Conservation (phyloP, 2,329 filamentous ascomycete species). For the Didymella arachidicola region DNA sequence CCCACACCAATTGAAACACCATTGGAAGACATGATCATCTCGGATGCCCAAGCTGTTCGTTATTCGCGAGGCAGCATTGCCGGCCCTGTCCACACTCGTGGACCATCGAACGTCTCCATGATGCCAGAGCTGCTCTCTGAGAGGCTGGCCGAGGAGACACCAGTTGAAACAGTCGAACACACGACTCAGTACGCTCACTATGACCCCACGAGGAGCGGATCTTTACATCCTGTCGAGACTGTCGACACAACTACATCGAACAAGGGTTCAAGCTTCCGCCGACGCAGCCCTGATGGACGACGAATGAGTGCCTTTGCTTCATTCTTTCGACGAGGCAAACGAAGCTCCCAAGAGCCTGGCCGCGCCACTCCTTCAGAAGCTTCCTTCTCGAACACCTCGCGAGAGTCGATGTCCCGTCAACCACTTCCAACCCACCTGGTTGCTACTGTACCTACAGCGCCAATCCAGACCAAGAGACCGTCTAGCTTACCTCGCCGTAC, state of each 20-base stretch:
- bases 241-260: conserved; percentile 43
- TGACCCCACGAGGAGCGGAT: conserved; percentile 43
- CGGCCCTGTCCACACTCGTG: conserved; percentile 57
- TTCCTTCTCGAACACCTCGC: conserved; percentile 84
- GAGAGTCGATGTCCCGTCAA: conserved; percentile 79
- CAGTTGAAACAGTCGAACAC: conserved; percentile 55
- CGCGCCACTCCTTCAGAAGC: conserved; percentile 69
- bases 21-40: conserved; percentile 57
- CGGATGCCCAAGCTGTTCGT: conserved; percentile 58
- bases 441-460: conserved; percentile 48
- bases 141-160: conserved; percentile 42
- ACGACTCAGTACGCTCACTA: conserved; percentile 26
- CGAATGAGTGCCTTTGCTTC: conserved; percentile 54
- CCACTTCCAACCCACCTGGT: conserved; percentile 59
- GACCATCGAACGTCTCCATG: conserved; percentile 62
- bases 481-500: conserved; percentile 75
- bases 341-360: conserved; percentile 57
- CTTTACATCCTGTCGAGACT: conserved; percentile 44
- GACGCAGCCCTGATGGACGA: conserved; percentile 48
- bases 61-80: conserved; percentile 58
- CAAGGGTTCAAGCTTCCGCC: conserved; percentile 32
- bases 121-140: conserved; percentile 59
- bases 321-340: conserved; percentile 73
- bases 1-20: conserved; percentile 53
- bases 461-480: conserved; percentile 54